phyloP scores from a whole-genome alignment of 1,284 basidiomycete species.

The Lignosus rhinocerotis region DNA sequence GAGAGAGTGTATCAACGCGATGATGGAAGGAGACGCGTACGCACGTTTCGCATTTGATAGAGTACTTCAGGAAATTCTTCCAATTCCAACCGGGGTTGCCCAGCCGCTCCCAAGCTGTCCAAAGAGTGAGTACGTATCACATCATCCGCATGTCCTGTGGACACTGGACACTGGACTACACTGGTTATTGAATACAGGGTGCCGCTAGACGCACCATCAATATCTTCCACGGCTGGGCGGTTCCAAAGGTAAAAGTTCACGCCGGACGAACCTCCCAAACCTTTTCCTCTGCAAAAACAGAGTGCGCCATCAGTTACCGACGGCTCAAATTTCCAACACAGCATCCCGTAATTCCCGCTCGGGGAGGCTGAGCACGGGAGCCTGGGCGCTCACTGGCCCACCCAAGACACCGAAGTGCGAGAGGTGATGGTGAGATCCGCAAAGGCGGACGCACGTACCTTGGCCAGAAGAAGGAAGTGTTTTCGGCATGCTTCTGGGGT shows the following conservation, averaged over 20 bases:
- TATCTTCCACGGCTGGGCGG: conserved; percentile 30
- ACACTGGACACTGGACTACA: no score
- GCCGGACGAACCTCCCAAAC: conserved; percentile 25
- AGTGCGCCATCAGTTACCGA: neutral
- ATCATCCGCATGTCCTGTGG: no score
- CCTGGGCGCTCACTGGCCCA: no score
- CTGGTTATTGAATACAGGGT: no score
- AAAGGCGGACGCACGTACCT: conserved; percentile 7
- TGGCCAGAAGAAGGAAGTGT: conserved; percentile 8
- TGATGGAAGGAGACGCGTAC: neutral
- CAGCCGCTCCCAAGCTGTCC: conserved; percentile 32
- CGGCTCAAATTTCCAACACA: no score
- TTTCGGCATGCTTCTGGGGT: conserved; percentile 9
- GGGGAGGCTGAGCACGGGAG: no score
- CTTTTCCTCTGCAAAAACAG: conserved; percentile 23
- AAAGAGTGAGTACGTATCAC: no score
- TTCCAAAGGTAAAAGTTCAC: conserved; percentile 30
- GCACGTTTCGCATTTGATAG: conserved; percentile 34
- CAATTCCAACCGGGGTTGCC: conserved; percentile 46
- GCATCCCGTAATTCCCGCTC: no score
- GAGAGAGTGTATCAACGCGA: neutral
- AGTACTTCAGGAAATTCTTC: conserved; percentile 38
- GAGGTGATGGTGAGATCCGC: no score
- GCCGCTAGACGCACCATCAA: conserved; percentile 36
- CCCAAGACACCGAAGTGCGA: no score